A percentile compares a stretch with the other conserved stretches of the same genome.
Conservation (phyloP, 805 yeast genomes). For the Ogataea saltuana region DNA sequence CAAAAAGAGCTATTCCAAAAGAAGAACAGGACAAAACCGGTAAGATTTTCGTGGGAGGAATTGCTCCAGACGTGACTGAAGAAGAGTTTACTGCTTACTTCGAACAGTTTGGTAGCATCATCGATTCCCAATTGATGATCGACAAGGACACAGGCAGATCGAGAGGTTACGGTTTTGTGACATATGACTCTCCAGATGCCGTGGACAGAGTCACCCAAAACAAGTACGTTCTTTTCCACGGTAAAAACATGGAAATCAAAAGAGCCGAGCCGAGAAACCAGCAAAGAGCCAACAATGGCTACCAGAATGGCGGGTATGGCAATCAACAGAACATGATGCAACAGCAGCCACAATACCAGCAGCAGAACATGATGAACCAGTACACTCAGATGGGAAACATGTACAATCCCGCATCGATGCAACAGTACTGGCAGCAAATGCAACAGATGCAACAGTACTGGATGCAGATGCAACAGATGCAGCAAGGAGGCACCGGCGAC, state of each 20-base stretch:
- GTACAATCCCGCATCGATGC: conserved; percentile 35
- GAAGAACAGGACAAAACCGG: conserved; percentile 97
- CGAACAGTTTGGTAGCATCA: conserved; percentile 82
- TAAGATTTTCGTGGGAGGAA: conserved; percentile 96
- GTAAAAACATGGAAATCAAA: conserved; percentile 80
- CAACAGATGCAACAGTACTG: conserved; percentile 51
- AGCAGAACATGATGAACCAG: conserved; percentile 34
- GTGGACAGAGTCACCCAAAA: conserved; percentile 85
- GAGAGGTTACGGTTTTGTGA: conserved; percentile 95
- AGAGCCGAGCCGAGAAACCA: conserved; percentile 82
- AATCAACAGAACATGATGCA: conserved; percentile 24
- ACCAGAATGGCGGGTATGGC: conserved; percentile 28
- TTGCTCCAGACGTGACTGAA: conserved; percentile 90
- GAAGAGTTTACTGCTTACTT: conserved; percentile 85
- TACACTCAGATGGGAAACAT: conserved; percentile 36
- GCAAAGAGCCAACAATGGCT: conserved; percentile 46
- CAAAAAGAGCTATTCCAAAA: conserved; percentile 95
- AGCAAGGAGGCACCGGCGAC: conserved; percentile 21
- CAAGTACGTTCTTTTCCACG: conserved; percentile 80
- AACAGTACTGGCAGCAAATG: conserved; percentile 60
- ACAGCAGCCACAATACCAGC: conserved; percentile 34
- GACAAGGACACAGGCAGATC: conserved; percentile 97
- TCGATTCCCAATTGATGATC: conserved; percentile 95
- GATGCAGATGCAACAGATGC: conserved; percentile 38
- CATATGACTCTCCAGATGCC: conserved; percentile 92